Conservation (phyloP, 1,139 yeast species). For the Geotrichum carabidarum region DNA sequence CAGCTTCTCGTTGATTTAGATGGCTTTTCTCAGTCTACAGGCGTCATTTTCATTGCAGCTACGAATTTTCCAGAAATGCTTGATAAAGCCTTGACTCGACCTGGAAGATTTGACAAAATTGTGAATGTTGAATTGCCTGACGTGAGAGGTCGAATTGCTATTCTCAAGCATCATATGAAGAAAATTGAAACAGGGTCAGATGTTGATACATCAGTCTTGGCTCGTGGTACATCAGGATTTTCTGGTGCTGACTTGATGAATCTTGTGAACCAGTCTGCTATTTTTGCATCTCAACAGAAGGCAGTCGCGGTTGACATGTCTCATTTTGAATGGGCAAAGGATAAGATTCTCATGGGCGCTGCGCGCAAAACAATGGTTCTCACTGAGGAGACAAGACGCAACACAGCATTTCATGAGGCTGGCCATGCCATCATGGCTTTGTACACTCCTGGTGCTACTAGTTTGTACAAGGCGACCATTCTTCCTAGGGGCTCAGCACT, state of each 20-base stretch:
- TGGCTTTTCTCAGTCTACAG: slow-evolving; percentile 89
- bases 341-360: slow-evolving; percentile 94
- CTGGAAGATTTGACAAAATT: slow-evolving; percentile 95
- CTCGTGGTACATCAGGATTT: slow-evolving; percentile 95
- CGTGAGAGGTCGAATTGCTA: slow-evolving; percentile 93
- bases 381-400: slow-evolving; percentile 87
- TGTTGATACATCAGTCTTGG: slow-evolving; percentile 83
- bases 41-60: slow-evolving; percentile 94
- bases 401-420: slow-evolving; percentile 97
- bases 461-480: slow-evolving; percentile 92
- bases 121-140: slow-evolving; percentile 96
- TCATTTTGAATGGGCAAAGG: slow-evolving; percentile 99
- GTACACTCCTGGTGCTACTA: slow-evolving; percentile 93
- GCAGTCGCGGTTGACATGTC: slow-evolving; percentile 86
- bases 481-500: slow-evolving; percentile 94
- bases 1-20: slow-evolving; percentile 93
- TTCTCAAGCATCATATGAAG: slow-evolving; percentile 85
- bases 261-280: slow-evolving; percentile 95
- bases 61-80: slow-evolving; percentile 96
- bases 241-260: slow-evolving; percentile 97
- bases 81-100: slow-evolving; percentile 95
- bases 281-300: slow-evolving; percentile 86
- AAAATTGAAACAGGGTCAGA: slow-evolving; percentile 79
- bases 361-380: slow-evolving; percentile 97
- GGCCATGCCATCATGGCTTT: slow-evolving; percentile 97